These are phyloP conservation scores for Globisporangium takayamanum DNA, from an alignment of 352 stramenopile species.

Conservation along the genomic window DNA sequence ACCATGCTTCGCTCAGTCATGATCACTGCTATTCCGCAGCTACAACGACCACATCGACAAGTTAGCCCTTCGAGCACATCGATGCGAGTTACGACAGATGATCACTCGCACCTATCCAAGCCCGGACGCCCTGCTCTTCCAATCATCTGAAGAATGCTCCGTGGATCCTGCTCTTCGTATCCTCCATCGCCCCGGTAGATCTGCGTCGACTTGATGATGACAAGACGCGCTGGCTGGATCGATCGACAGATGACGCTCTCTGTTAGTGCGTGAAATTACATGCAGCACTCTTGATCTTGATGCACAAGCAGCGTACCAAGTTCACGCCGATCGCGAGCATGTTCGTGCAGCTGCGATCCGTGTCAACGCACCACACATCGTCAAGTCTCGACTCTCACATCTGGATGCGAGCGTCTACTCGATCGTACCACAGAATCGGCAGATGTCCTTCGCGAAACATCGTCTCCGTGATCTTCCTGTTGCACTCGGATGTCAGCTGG, in stretches of 20 bases:
- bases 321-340: constrained; percentile 38
- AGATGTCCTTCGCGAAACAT: constrained; percentile 24
- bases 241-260: neutral
- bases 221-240: constrained; percentile 27
- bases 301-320: constrained; percentile 18
- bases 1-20: constrained; percentile 22
- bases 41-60: neutral
- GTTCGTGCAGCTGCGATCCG: constrained; percentile 23
- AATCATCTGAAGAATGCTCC: constrained; percentile 34
- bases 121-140: constrained; percentile 28
- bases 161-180: constrained; percentile 22
- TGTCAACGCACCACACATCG: neutral
- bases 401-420: neutral
- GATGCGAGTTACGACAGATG: neutral
- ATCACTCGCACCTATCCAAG: constrained; percentile 19
- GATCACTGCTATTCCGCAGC: constrained; percentile 20
- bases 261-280: neutral
- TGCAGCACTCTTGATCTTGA: neutral
- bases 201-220: constrained; percentile 35
- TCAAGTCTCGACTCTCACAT: neutral
- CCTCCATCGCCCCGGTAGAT: constrained; percentile 23
- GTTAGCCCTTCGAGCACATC: neutral
- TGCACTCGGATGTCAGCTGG: neutral
- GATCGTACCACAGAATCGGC: constrained; percentile 26
- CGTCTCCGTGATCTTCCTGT: constrained; percentile 21